Percentiles rank a stretch among this genome's conserved stretches.
phyloP scores from a whole-genome alignment of 2,329 filamentous ascomycete species.

The Botrytis tulipae region DNA sequence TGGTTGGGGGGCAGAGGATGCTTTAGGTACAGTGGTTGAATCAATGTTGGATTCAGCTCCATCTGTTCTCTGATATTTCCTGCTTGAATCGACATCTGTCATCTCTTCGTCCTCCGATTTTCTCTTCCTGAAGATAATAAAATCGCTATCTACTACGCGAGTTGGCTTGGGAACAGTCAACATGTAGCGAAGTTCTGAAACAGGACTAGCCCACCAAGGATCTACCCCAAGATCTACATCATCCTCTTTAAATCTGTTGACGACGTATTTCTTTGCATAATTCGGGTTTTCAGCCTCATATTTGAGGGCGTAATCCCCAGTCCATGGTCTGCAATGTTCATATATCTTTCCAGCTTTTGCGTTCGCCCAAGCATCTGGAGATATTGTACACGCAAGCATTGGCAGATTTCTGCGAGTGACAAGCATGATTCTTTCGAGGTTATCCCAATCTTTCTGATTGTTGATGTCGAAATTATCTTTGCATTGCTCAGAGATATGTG shows the following conservation, averaged over 20 bases:
- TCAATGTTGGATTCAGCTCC: too few species aligned
- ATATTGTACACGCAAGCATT: neutral
- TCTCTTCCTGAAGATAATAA: too few species aligned
- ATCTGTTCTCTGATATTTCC: too few species aligned
- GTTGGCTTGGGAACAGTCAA: too few species aligned
- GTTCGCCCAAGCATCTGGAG: neutral
- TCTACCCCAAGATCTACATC: neutral
- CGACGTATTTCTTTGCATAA: neutral
- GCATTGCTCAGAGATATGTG: neutral
- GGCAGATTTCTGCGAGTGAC: neutral
- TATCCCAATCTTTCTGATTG: neutral
- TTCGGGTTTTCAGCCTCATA: neutral
- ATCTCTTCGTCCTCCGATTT: too few species aligned
- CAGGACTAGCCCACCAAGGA: neutral
- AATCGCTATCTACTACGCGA: too few species aligned
- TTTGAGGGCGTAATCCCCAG: neutral
- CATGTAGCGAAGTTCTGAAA: too few species aligned
- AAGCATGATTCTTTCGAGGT: neutral
- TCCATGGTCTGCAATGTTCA: neutral
- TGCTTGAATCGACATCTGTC: too few species aligned
- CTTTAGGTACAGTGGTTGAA: too few species aligned
- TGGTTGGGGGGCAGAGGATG: too few species aligned
- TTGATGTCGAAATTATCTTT: neutral
- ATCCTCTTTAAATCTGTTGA: neutral
- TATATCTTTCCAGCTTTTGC: neutral